phyloP scores from a whole-genome alignment of 805 yeast species.

The Barnettozyma populi region DNA sequence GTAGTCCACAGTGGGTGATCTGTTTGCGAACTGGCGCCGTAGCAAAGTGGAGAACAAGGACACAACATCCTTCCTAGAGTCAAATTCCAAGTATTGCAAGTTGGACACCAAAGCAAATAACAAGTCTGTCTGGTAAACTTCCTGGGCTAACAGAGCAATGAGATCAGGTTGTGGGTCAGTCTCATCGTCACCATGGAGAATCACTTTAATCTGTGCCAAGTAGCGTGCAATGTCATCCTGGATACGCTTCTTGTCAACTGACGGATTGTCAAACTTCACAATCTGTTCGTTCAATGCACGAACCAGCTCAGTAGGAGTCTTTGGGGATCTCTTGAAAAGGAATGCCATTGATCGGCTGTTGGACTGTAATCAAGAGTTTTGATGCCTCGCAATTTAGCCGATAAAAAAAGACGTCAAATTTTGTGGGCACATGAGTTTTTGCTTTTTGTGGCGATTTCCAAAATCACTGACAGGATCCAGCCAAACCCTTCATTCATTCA shows the following conservation, averaged over 20 bases:
- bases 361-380: background rate
- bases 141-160: slow-evolving; percentile 71
- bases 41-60: slow-evolving; percentile 69
- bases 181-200: slow-evolving; percentile 66
- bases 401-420: background rate
- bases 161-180: slow-evolving; percentile 45
- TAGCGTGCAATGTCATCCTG: slow-evolving; percentile 73
- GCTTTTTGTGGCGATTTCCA: background rate
- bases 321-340: slow-evolving; percentile 84
- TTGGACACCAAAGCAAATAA: slow-evolving; percentile 55
- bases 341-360: slow-evolving; percentile 58
- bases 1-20: slow-evolving; percentile 86
- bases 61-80: slow-evolving; percentile 79
- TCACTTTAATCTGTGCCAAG: slow-evolving; percentile 56
- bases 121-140: slow-evolving; percentile 67
- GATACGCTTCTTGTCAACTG: slow-evolving; percentile 35
- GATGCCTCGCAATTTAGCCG: background rate
- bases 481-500: no score
- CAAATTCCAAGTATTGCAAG: slow-evolving; percentile 74
- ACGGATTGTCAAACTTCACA: slow-evolving; percentile 39
- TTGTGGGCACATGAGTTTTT: background rate
- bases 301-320: slow-evolving; percentile 81
- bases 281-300: slow-evolving; percentile 71
- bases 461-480: no score
- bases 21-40: slow-evolving; percentile 68